Percentiles rank a stretch among this genome's conserved stretches.
Evolutionary conservation across 495 filamentous ascomycete genomes (phyloP).

Genomic region (Neurospora pannonica): DNA sequence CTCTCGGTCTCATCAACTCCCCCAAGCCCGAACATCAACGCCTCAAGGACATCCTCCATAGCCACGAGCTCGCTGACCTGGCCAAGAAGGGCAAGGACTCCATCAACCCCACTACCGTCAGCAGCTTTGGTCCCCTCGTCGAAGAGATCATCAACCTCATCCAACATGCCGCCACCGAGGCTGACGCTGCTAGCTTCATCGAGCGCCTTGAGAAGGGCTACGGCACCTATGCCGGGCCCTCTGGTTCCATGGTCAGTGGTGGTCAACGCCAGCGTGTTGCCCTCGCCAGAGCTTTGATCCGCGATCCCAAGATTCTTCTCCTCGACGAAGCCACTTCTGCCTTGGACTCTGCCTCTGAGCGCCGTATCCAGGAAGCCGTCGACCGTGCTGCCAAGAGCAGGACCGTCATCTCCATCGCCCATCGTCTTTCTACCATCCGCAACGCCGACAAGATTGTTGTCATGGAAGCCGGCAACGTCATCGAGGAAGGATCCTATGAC

Average conservation of each 20-base stretch:
- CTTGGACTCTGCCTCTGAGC: conserved; percentile 86
- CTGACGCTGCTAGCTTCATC: conserved; percentile 86
- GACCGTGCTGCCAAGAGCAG: conserved; percentile 71
- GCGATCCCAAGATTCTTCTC: conserved; percentile 76
- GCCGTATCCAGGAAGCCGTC: conserved; percentile 80
- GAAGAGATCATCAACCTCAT: conserved; percentile 58
- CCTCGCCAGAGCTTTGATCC: conserved; percentile 74
- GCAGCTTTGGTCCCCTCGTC: neutral
- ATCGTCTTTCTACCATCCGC: conserved; percentile 92
- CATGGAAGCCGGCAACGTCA: conserved; percentile 66
- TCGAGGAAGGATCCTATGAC: conserved; percentile 69
- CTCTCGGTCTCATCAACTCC: conserved; percentile 79
- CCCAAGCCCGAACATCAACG: conserved; percentile 51
- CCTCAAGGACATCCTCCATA: conserved; percentile 8
- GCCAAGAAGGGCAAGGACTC: conserved; percentile 8
- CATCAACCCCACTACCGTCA: neutral
- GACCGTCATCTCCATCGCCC: conserved; percentile 89
- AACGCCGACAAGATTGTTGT: conserved; percentile 91
- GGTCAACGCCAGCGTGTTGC: conserved; percentile 89
- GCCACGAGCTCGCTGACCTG: conserved; percentile 7
- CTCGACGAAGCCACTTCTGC: conserved; percentile 89
- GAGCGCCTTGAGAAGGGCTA: conserved; percentile 71
- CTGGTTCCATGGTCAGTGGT: conserved; percentile 78
- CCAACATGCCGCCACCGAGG: conserved; percentile 68
- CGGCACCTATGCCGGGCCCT: conserved; percentile 82